Evolutionary conservation across 805 yeast species (phyloP), one percentile per base, ranked within the genome.

Genomic region (Danielia reshetovae): DNA sequence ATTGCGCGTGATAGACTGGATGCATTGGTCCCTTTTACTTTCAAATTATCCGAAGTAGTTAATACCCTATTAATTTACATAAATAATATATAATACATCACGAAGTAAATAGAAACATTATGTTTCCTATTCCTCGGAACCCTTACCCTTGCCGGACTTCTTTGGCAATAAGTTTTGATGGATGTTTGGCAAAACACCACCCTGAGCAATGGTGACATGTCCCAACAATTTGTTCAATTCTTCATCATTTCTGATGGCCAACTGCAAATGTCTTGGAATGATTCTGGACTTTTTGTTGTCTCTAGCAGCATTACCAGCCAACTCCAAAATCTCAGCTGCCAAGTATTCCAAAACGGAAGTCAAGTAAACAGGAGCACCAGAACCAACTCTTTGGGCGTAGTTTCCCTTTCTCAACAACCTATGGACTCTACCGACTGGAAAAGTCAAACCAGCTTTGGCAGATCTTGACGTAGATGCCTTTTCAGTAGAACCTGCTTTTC

Each of bases 381-480:
- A 88, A 79, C 97, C 97, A 57, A 90, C 83, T 76, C 97, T 83
- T 75, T 89, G 95, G 61, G 97, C 95, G 75, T 90, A 86, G 82
- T 89, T 86, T 67, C 96, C 96, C 74, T 84, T 87, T 81, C 95
- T 86, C 62, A 90, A 74, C 56, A 89, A 78, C 75, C 97, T 82
- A 78, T 90, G 96, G 55, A 90, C 93, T 81, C 97, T 89, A 70
- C 97, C 97, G 53, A 90, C 97, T 75, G 97, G 97, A 94, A 90
- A 90, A 58, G 95, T 86, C 63, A 90, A 80, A 70, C 97, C 97
- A 63, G 97, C 97, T 78, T 88, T 90, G 48, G 96, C 82, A 54
- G 97, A 90, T 81, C 97, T 87, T 38, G 97, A 85, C 75, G 90
- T 93, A 62, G 97, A 83, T 59, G 95, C 88, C 74, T 90, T 90